Evolutionary conservation across 805 yeast genomes (phyloP), one percentile per base, ranked within the genome.

Genomic region (Pichia scutulata): DNA sequence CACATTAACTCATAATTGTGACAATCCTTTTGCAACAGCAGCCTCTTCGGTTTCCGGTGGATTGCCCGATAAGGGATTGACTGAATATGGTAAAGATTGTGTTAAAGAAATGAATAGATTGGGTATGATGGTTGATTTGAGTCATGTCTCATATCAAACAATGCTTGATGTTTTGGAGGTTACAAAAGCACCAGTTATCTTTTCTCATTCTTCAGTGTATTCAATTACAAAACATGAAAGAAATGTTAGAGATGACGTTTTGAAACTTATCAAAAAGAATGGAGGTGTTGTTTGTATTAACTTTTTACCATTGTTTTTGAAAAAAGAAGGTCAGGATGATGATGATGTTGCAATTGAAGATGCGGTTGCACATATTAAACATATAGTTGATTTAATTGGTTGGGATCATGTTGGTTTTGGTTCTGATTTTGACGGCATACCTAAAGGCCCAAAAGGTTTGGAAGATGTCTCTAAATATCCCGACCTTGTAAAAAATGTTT

Each of bases 391-490:
- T 18, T 53, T 71, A 12, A 71, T 75, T 42, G 81, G 81, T 1
- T 76, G 78, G 80, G 75, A 73, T 33, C 75, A 74, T 55, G 78
- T 76, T 43, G 80, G 80, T 0, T 57, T 76, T n/a, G 81, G 81
- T 0, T 69, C 75, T 4, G 82, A 77, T 59, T 76, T 75, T 55
- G 81, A 77, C 57, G 81, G 81, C 14, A 76, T 76, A 47, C 73
- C 74, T 1, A 19, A 59, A 50, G 62, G 63, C 0, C 81, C 81
- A 7, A 57, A 52, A 18, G 81, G 80, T 0, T 59, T 77, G n/a
- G 80, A 77, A 57, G 80, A 77, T 55, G 80, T 75, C 1, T 74
- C 80, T 13, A 77, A 76, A 56, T 77, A 77, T 54, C 81, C 81
- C 0, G 78, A 74, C 40, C 60, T 77, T 46, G 57, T 77, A 26